Conservation (phyloP, 192 early-diverging fungal species). For the Podila epicladia region DNA sequence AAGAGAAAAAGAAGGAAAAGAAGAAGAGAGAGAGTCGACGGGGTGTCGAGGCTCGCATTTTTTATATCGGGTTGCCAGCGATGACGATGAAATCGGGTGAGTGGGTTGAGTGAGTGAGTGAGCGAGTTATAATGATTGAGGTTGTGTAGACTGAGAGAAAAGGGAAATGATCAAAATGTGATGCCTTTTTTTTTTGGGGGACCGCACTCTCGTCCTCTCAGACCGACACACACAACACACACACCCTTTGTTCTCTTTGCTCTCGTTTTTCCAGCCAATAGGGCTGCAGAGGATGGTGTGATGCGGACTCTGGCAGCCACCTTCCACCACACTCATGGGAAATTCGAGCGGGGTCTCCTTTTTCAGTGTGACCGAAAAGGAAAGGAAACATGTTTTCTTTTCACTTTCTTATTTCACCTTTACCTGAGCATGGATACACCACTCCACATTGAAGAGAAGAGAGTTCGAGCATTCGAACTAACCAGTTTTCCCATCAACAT, state of each 20-base stretch:
- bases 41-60: slow-evolving; percentile 1
- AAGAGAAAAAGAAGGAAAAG: slow-evolving; percentile 3
- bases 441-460: too few species aligned
- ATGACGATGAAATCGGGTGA: not conserved
- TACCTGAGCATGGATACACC: too few species aligned
- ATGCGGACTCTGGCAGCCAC: not conserved
- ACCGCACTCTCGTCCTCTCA: too few species aligned
- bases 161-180: too few species aligned
- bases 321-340: not conserved
- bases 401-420: too few species aligned
- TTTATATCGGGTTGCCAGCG: not conserved
- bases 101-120: not conserved
- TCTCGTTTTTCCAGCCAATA: too few species aligned
- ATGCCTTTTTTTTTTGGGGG: too few species aligned
- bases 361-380: slow-evolving; percentile 7
- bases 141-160: too few species aligned
- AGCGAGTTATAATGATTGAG: not conserved
- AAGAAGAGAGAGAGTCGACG: slow-evolving; percentile 10
- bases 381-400: slow-evolving; percentile 14
- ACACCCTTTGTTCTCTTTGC: too few species aligned
- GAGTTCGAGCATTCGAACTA: too few species aligned
- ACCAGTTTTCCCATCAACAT: too few species aligned
- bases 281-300: not conserved
- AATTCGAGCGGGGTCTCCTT: not conserved
- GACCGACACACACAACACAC: too few species aligned